Percentiles rank a stretch among this genome's conserved stretches.
phyloP scores from a whole-genome alignment of 2,329 filamentous ascomycete species.

The Fusarium pseudocircinatum region DNA sequence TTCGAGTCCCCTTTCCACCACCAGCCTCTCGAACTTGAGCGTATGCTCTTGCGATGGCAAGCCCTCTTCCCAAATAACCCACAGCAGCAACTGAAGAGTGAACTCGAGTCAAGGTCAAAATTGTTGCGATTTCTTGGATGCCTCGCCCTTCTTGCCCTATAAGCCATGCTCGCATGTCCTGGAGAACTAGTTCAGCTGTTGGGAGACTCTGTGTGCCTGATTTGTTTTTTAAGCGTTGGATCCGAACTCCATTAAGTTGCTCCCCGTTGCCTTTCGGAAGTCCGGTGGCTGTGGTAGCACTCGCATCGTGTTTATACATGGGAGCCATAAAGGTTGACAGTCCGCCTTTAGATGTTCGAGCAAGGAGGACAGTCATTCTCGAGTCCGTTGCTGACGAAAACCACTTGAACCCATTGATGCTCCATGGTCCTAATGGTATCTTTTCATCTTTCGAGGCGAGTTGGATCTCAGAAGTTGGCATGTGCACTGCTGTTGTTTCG shows the following conservation, averaged over 20 bases:
- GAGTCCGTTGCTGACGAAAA: constrained; percentile 48
- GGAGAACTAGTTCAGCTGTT: constrained; percentile 76
- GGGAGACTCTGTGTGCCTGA: constrained; percentile 75
- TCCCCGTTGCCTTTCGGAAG: constrained; percentile 41
- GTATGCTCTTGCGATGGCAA: constrained; percentile 67
- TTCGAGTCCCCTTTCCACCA: constrained; percentile 53
- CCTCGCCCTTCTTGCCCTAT: constrained; percentile 74
- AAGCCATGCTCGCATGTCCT: constrained; percentile 70
- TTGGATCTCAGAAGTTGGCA: background rate
- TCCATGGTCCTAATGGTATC: constrained; percentile 64
- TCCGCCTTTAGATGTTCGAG: constrained; percentile 57
- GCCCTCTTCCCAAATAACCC: constrained; percentile 63
- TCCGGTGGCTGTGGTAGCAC: constrained; percentile 45
- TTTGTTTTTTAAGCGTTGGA: constrained; percentile 77
- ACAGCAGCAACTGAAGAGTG: constrained; percentile 65
- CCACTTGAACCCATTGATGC: constrained; percentile 75
- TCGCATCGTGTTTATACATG: constrained; percentile 57
- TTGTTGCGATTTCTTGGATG: constrained; percentile 72
- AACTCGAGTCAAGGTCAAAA: constrained; percentile 74
- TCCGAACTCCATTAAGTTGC: constrained; percentile 72
- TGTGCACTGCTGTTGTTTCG: constrained; percentile 66
- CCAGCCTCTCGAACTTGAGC: constrained; percentile 65
- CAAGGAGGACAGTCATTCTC: constrained; percentile 69
- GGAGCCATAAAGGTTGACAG: constrained; percentile 67
- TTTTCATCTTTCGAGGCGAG: constrained; percentile 33